A percentile compares a stretch with the other conserved stretches of the same genome.
Evolutionary conservation across 129 eudicot genomes (phyloP).

Genomic region (Lactuca saligna): DNA sequence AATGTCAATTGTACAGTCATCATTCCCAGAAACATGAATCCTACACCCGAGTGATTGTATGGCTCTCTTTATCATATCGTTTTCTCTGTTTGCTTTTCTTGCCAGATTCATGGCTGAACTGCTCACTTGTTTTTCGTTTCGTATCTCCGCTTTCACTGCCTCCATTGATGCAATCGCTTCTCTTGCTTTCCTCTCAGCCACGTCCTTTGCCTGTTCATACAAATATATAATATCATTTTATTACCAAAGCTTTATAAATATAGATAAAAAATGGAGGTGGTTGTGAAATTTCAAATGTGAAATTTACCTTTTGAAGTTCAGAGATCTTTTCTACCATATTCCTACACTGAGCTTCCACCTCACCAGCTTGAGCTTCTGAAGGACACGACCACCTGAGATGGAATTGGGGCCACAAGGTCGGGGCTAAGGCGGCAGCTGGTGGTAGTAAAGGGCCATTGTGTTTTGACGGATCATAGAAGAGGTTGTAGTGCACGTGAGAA

Average conservation of each 20-base stretch:
- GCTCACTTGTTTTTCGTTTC: constrained; percentile 67
- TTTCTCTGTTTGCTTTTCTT: constrained; percentile 66
- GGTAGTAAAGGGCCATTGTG: constrained; percentile 80
- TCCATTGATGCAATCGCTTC: constrained; percentile 53
- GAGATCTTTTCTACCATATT: constrained; percentile 57
- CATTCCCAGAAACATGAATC: constrained; percentile 65
- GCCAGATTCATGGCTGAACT: constrained; percentile 69
- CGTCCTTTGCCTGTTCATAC: constrained; percentile 72
- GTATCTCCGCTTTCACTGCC: constrained; percentile 62
- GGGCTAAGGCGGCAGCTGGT: constrained; percentile 99
- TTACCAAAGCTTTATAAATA: neutral
- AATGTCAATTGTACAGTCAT: constrained; percentile 72
- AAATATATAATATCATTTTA: neutral
- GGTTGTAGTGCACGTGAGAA: constrained; percentile 81
- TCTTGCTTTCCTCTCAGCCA: constrained; percentile 64
- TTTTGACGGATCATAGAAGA: constrained; percentile 72
- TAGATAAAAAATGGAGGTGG: too few species aligned
- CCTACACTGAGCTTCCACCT: constrained; percentile 84
- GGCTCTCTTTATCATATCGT: constrained; percentile 74
- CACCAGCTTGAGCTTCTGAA: constrained; percentile 79
- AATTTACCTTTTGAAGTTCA: constrained; percentile 74
- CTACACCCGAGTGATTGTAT: constrained; percentile 79
- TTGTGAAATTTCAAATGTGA: too few species aligned
- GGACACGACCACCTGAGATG: constrained; percentile 98
- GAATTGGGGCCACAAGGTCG: constrained; percentile 97